Evolutionary conservation across 1,139 yeast genomes (phyloP).

Genomic region (Casaregolazyma lundiana): DNA sequence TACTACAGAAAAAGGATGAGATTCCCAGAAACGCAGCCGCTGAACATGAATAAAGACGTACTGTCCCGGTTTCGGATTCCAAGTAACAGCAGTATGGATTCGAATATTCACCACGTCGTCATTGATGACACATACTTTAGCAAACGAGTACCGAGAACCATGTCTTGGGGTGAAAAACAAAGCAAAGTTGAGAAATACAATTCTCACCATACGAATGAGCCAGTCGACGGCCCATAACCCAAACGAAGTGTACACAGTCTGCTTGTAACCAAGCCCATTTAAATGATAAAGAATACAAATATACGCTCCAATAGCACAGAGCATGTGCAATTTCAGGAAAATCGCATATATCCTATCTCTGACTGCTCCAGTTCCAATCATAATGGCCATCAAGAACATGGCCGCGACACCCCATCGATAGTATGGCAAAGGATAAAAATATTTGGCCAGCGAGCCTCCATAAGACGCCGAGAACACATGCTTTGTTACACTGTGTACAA

Average conservation of each 20-base stretch:
- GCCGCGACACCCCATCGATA: constrained; percentile 58
- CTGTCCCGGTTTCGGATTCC: constrained; percentile 56
- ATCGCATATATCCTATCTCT: constrained; percentile 44
- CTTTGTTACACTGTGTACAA: constrained; percentile 35
- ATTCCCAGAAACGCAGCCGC: constrained; percentile 42
- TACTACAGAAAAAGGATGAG: constrained; percentile 65
- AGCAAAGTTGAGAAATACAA: constrained; percentile 40
- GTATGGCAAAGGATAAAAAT: constrained; percentile 34
- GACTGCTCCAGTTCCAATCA: constrained; percentile 49
- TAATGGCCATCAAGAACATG: constrained; percentile 41
- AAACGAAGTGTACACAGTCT: constrained; percentile 39
- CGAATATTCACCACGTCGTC: constrained; percentile 30
- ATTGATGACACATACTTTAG: constrained; percentile 35
- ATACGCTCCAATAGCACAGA: constrained; percentile 40
- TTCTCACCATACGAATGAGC: constrained; percentile 35
- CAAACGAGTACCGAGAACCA: constrained; percentile 34
- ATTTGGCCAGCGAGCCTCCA: constrained; percentile 31
- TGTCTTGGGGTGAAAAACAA: constrained; percentile 27
- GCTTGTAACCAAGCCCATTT: constrained; percentile 45
- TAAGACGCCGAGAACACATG: constrained; percentile 36
- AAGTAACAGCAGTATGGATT: constrained; percentile 32
- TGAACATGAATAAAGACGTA: constrained; percentile 57
- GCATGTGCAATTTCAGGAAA: constrained; percentile 43
- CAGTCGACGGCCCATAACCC: constrained; percentile 43
- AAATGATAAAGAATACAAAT: constrained; percentile 49